Conservation (phyloP, 371 early-diverging fungal species). For the Apophysomyces variabilis region DNA sequence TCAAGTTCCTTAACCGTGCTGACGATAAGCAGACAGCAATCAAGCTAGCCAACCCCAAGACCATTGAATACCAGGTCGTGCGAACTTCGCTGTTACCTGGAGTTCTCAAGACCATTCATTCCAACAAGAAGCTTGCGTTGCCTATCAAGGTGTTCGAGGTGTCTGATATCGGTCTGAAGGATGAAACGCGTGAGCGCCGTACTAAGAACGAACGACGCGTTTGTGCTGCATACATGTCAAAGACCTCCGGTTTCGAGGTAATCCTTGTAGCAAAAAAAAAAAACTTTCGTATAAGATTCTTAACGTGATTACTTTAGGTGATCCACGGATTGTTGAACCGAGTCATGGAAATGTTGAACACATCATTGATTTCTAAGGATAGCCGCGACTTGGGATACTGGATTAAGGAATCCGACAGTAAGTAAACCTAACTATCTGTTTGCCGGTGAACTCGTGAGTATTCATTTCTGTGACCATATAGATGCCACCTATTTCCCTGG, state of each 20-base stretch:
- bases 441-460: background rate
- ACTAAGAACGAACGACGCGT: constrained; percentile 94
- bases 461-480: constrained; percentile 20
- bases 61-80: constrained; percentile 94
- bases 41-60: constrained; percentile 95
- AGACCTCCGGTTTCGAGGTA: constrained; percentile 92
- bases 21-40: constrained; percentile 87
- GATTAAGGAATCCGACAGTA: constrained; percentile 79
- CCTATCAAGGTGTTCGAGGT: constrained; percentile 99
- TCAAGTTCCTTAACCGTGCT: constrained; percentile 78
- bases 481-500: constrained; percentile 93
- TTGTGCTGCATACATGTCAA: constrained; percentile 88
- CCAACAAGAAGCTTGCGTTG: constrained; percentile 91
- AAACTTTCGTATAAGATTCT: background rate
- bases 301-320: constrained; percentile 39
- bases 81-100: constrained; percentile 96
- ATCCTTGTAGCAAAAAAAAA: background rate
- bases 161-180: constrained; percentile 94
- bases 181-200: constrained; percentile 77
- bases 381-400: constrained; percentile 71
- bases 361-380: constrained; percentile 50
- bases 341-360: constrained; percentile 83
- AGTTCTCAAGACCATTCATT: constrained; percentile 92
- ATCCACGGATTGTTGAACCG: constrained; percentile 94
- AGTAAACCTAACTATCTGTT: constrained; percentile 19